Base-by-base conservation (phyloP, 352 stramenopile species). In the Globisporangium okanoganense region DNA sequence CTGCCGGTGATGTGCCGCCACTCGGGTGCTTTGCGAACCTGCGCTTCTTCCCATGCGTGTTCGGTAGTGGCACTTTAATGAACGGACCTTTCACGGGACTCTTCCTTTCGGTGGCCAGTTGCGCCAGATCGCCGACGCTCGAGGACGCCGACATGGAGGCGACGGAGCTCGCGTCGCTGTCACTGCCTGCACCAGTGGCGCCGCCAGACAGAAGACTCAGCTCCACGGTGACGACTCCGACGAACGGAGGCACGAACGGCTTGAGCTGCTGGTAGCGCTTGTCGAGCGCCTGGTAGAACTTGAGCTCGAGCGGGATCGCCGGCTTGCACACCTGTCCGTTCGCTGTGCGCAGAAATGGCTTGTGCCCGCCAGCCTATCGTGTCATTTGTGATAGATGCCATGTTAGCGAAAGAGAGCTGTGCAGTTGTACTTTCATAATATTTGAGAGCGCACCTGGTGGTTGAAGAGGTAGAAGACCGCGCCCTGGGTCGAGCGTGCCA, bases 391-490 rank as follows among this genome's bases (percentile, higher is more conserved):
- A 35, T 3, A 35, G 3, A 35, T 35, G 29, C 29, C 7, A 41
- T 12, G 47, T 45, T 6, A 33, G 22, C 20, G 13, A 16, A 48
- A 7, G 12, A 48, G n/a, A n/a, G n/a, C n/a, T n/a, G n/a, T n/a
- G n/a, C n/a, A n/a, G n/a, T n/a, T n/a, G n/a, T n/a, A n/a, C n/a
- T n/a, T n/a, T n/a, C n/a, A n/a, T n/a, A n/a, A n/a, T n/a, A 33
- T 33, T 7, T 6, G 29, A 33, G 29, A 33, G 12, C 27, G n/a
- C 14, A 85, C 76, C 70, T 93, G 83, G 62, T 91, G 83, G 62
- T 76, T 88, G 72, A 88, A 93, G 4, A 93, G 75, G 49, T 89
- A 90, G 60, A 91, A 87, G 24, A 70, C 78, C 14, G 79, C 87
- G 41, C 83, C 83, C n/a, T 87, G 74, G 45, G 70, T 49, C 8